Conservation (phyloP, 805 yeast genomes). For the Candida suzukii region DNA sequence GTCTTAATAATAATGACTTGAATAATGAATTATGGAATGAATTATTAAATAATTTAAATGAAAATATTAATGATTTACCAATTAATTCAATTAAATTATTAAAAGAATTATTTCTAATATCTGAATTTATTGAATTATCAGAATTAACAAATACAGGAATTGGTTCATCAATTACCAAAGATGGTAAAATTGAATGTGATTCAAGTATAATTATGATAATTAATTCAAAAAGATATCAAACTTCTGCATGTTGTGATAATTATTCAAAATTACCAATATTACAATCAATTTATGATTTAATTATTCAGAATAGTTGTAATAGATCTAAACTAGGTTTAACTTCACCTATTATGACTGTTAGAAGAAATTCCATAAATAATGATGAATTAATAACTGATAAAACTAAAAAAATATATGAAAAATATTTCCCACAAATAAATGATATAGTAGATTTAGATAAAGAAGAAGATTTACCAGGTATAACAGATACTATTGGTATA, state of each 20-base stretch:
- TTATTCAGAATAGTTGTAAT: neutral
- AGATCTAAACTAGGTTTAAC: neutral
- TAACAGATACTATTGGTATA: neutral
- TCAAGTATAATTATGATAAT: conserved; percentile 25
- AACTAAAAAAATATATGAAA: conserved; percentile 7
- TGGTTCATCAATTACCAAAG: conserved; percentile 36
- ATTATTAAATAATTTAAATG: no score
- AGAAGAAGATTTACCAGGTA: neutral
- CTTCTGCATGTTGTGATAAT: conserved; percentile 7
- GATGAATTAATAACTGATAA: conserved; percentile 2
- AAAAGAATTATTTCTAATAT: neutral
- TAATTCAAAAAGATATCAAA: conserved; percentile 9
- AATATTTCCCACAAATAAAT: conserved; percentile 1
- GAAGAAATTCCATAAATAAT: neutral
- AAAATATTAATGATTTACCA: neutral
- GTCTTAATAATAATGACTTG: neutral
- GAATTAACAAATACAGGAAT: conserved; percentile 41
- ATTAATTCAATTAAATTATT: neutral
- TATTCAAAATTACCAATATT: conserved; percentile 21
- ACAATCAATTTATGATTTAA: neutral
- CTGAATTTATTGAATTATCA: conserved; percentile 24
- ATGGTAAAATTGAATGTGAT: conserved; percentile 39
- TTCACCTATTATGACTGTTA: neutral
- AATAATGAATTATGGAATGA: neutral
- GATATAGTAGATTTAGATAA: neutral